Percentiles rank a stretch among this genome's conserved stretches.
phyloP scores from a whole-genome alignment of 169 alveolate species.

The Plasmodium knowlesi region DNA sequence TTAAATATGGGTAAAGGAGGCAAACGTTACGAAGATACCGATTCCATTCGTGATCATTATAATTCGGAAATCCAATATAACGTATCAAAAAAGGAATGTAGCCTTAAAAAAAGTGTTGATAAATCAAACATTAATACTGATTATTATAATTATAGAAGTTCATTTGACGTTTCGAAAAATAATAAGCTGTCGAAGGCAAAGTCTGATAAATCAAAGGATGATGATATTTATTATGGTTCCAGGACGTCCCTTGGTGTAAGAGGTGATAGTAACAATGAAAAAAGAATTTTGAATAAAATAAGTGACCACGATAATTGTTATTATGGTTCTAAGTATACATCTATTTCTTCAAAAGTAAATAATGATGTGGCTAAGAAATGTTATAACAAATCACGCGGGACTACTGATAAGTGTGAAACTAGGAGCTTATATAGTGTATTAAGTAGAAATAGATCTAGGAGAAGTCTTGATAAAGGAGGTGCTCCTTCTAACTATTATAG shows the following conservation, averaged over 20 bases:
- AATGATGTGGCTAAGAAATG: neutral
- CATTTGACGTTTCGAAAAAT: neutral
- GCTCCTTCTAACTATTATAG: neutral
- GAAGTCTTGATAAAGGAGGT: neutral
- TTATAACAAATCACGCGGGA: neutral
- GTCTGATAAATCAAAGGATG: neutral
- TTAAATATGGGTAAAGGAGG: neutral
- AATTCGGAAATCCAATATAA: neutral
- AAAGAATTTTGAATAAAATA: neutral
- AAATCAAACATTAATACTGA: neutral
- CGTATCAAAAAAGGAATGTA: neutral
- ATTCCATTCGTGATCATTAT: neutral
- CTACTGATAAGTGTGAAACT: neutral
- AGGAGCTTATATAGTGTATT: neutral
- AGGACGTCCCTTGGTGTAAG: neutral
- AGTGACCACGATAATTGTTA: neutral
- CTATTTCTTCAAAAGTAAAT: neutral
- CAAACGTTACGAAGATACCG: neutral
- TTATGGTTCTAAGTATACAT: neutral
- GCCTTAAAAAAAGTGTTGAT: neutral
- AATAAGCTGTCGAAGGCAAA: neutral
- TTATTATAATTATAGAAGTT: neutral
- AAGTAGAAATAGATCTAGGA: neutral
- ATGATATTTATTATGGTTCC: neutral
- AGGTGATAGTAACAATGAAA: neutral